Evolutionary conservation across 108 stramenopile species (phyloP), one percentile per base, ranked within the genome.

Genomic region (Skeletonema costatum): DNA sequence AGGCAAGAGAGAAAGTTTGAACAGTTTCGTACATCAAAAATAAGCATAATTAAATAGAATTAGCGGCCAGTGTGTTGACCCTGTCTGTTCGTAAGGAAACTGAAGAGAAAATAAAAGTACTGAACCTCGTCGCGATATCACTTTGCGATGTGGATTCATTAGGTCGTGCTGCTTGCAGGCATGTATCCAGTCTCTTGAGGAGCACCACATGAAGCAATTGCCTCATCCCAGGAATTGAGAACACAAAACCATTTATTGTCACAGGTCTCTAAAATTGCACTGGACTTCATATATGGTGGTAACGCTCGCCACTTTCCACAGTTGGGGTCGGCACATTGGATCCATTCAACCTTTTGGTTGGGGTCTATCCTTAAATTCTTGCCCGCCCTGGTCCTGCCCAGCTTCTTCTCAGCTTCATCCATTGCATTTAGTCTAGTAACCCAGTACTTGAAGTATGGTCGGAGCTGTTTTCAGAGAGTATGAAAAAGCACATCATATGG

Each of bases 161-260:
- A 46, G 44, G 44, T 46, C 16, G 44, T 46, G 44, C 16, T 46
- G 44, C 44, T 70, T 7, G 69, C 41, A 59, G 70, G 66, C 78
- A 80, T 80, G 50, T 73, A 80, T 60, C 78, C 78, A 32, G 78
- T 93, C 77, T 96, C 94, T 75, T 96, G 91, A 14, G 92, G 92
- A 16, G 94, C 94, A 13, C 87, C 90, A 72, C 94, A 96, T 19
- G 87, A 88, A 10, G 94, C 94, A 63, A 83, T 86, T 59, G 89
- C 91, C 71, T 93, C 92, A 71, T 96, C 94, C 94, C 94, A 96
- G 19, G 90, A 89, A 69, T 96, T 96, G 85, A 96, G 84, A 66
- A 96, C 94, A 76, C 94, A 96, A 70, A 84, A 96, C 94, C 94
- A 96, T 64, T 93, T 90, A 50, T 88, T 76, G 64, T 80, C 63